Percentiles rank a stretch among this genome's conserved stretches.
These are phyloP conservation scores for Polytrichum formosum DNA, from an alignment of 225 moss, liverwort and hornwort species.

Conservation along the genomic window DNA sequence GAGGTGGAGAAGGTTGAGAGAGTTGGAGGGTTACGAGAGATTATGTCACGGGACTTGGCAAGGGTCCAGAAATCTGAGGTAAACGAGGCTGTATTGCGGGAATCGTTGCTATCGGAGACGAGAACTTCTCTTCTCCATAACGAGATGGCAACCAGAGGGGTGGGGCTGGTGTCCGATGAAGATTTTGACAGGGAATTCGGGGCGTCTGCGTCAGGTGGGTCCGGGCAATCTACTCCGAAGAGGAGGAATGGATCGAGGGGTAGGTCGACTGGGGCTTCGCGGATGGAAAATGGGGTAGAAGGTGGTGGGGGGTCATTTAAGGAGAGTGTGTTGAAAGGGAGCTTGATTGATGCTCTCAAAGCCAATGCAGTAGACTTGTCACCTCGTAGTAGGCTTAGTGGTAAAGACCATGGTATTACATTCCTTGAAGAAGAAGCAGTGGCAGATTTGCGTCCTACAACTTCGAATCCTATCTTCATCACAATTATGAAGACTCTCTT, in stretches of 20 bases:
- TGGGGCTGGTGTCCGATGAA: constrained; percentile 56
- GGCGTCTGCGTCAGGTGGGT: constrained; percentile 53
- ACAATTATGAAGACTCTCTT: constrained; percentile 64
- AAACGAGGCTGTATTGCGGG: constrained; percentile 33
- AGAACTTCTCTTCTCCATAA: constrained; percentile 36
- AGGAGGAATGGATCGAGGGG: constrained; percentile 54
- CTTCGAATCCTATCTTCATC: constrained; percentile 29
- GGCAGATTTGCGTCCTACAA: constrained; percentile 22
- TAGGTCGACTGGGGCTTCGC: constrained; percentile 42
- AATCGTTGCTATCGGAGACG: constrained; percentile 32
- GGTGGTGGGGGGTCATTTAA: constrained; percentile 36
- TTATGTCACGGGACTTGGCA: constrained; percentile 39
- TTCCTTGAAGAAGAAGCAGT: constrained; percentile 32
- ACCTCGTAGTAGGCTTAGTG: constrained; percentile 45
- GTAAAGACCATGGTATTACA: constrained; percentile 33
- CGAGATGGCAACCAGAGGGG: constrained; percentile 35
- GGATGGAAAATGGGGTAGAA: constrained; percentile 48
- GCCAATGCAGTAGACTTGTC: constrained; percentile 49
- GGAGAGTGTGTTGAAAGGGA: constrained; percentile 39
- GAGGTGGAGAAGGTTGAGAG: constrained; percentile 41
- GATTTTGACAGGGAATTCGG: constrained; percentile 66
- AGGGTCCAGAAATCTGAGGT: constrained; percentile 41
- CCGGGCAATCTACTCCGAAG: constrained; percentile 65
- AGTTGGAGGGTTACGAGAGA: constrained; percentile 24
- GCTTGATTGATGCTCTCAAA: constrained; percentile 46